These are phyloP conservation scores for Aspergillus heteromorphus DNA, from an alignment of 495 filamentous ascomycete species.

Conservation along the genomic window DNA sequence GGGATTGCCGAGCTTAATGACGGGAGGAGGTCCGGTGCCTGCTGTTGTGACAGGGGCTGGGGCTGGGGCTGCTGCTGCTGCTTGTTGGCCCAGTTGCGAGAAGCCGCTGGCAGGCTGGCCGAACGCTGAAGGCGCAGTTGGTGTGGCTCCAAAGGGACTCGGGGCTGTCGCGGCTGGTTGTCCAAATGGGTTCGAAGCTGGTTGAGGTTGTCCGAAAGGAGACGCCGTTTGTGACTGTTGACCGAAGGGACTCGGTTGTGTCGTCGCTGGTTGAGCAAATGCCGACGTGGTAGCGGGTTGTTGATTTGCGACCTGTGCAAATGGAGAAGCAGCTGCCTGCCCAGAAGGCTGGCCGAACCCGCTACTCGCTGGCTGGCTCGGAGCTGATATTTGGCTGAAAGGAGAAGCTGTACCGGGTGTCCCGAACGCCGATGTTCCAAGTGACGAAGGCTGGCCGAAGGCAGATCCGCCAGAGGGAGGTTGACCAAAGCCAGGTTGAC, in stretches of 20 bases:
- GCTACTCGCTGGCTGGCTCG: slow-evolving; percentile 17
- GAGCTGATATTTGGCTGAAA: slow-evolving; percentile 27
- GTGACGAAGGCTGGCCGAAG: slow-evolving; percentile 25
- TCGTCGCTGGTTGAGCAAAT: slow-evolving; percentile 25
- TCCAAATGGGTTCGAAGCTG: slow-evolving; percentile 22
- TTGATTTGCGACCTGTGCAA: slow-evolving; percentile 25
- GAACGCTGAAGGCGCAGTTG: slow-evolving; percentile 27
- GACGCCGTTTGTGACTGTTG: slow-evolving; percentile 26
- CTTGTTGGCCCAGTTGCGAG: slow-evolving; percentile 6
- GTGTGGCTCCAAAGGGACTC: slow-evolving; percentile 12
- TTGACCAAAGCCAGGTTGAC: slow-evolving; percentile 29
- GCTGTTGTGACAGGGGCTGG: slow-evolving; percentile 7
- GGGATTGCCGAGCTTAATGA: slow-evolving; percentile 26
- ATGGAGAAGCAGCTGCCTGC: slow-evolving; percentile 21
- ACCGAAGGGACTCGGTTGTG: slow-evolving; percentile 24
- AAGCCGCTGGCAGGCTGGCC: slow-evolving; percentile 22
- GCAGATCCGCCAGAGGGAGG: slow-evolving; percentile 26
- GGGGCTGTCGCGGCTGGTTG: slow-evolving; percentile 19
- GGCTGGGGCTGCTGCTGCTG: slow-evolving; percentile 4
- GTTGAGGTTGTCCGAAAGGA: slow-evolving; percentile 20
- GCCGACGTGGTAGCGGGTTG: slow-evolving; percentile 13
- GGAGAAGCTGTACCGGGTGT: slow-evolving; percentile 26
- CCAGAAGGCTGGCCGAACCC: slow-evolving; percentile 28
- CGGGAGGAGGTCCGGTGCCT: slow-evolving; percentile 26
- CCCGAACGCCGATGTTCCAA: slow-evolving; percentile 25